Conservation (phyloP, 768 basidiomycete genomes). For the Boletellus emodensis region DNA sequence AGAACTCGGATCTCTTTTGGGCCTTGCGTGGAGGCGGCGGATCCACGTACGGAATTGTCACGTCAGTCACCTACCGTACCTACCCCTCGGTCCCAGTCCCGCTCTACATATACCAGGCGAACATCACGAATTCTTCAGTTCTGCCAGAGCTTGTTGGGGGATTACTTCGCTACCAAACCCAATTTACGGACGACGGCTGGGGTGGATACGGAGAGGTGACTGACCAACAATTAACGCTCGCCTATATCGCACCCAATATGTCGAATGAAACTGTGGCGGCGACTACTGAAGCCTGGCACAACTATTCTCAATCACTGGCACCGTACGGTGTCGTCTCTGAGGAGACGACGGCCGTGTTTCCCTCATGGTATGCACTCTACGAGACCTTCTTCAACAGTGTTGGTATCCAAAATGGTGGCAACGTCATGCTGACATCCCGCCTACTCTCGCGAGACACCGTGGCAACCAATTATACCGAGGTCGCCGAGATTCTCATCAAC, state of each 20-base stretch:
- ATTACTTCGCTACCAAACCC: constrained; percentile 32
- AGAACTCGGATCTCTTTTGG: constrained; percentile 50
- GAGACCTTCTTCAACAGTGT: neutral
- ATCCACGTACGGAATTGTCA: constrained; percentile 46
- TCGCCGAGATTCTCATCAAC: constrained; percentile 4
- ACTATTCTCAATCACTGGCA: constrained; percentile 15
- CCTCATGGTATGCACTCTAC: constrained; percentile 10
- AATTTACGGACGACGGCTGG: constrained; percentile 43
- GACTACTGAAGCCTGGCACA: constrained; percentile 34
- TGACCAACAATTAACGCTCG: constrained; percentile 7
- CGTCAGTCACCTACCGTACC: constrained; percentile 45
- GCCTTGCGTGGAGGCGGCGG: constrained; percentile 53
- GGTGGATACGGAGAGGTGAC: constrained; percentile 32
- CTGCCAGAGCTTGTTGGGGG: constrained; percentile 33
- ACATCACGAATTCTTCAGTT: constrained; percentile 29
- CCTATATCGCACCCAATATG: constrained; percentile 34
- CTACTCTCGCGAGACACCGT: constrained; percentile 11
- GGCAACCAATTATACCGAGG: constrained; percentile 2
- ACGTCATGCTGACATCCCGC: constrained; percentile 3
- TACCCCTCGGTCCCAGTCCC: constrained; percentile 36
- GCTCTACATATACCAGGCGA: constrained; percentile 26
- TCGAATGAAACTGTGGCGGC: constrained; percentile 33
- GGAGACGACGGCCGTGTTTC: neutral
- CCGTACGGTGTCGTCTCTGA: constrained; percentile 3
- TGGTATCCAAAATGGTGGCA: neutral